These are phyloP conservation scores for Clarireedia hainanense DNA, from an alignment of 2,329 filamentous ascomycete genomes.

Conservation along the genomic window DNA sequence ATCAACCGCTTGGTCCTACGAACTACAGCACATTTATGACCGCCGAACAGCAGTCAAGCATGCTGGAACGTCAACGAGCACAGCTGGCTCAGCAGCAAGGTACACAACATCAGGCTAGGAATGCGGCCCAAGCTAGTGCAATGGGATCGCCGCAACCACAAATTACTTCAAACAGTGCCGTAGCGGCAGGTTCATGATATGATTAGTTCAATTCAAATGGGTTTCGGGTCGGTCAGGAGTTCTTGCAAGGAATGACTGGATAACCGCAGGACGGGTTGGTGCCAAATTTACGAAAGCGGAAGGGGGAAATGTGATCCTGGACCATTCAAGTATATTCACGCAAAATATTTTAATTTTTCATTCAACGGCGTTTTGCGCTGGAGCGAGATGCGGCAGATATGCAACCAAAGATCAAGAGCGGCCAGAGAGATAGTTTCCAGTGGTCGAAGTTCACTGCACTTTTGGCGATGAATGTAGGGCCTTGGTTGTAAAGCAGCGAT, in stretches of 20 bases:
- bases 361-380: not conserved
- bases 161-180: slow-evolving; percentile 22
- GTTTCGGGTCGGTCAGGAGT: not conserved
- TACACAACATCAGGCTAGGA: slow-evolving; percentile 26
- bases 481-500: not conserved
- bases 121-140: slow-evolving; percentile 22
- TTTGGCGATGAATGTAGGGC: not conserved
- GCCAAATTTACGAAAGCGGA: not conserved
- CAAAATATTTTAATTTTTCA: slow-evolving; percentile 6
- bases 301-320: not conserved
- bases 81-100: slow-evolving; percentile 30
- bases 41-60: slow-evolving; percentile 27
- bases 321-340: not conserved
- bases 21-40: slow-evolving; percentile 27
- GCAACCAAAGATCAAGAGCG: not conserved
- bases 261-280: not conserved
- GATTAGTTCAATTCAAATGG: not conserved
- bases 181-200: slow-evolving; percentile 2
- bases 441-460: slow-evolving; percentile 1
- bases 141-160: slow-evolving; percentile 22
- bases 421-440: slow-evolving; percentile 1
- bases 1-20: not conserved
- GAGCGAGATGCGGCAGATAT: not conserved
- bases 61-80: slow-evolving; percentile 31
- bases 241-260: not conserved